Base-by-base conservation (phyloP, 805 yeast species). In the Monosporozyma aerobia region DNA sequence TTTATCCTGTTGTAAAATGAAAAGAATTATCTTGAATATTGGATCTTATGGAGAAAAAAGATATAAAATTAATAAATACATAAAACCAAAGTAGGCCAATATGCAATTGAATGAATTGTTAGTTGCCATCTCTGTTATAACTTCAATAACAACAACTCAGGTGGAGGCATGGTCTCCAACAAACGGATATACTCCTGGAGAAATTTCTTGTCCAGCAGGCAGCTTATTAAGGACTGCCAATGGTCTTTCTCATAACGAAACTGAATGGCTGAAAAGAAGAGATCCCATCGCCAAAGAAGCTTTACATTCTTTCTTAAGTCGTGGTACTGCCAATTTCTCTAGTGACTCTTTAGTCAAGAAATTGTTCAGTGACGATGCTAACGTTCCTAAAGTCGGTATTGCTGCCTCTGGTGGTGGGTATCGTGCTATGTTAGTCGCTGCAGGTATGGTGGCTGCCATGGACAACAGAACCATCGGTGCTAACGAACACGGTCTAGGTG, bases 381-480 rank as follows among this genome's bases (percentile, higher is more conserved):
- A 75, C 50, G 55, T 54, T 39, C 68, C 69, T 49, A 73, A 76
- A 49, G 71, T 85, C 49, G 90, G 81, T 4, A 58, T 78, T 30
- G 83, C 90, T 11, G 81, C 83, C 57, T 77, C 87, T 11, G 96
- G 96, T 48, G 97, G 97, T 64, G 96, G 97, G 3, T 89, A 87
- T 67, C 77, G 97, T 57, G 95, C 97, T 37, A 87, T 90, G 88
- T 71, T 89, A 47, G 70, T 75, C 51, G 96, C 95, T 3, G 96
- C 95, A 13, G 96, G 96, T 40, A 81, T 82, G 65, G 70, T 89
- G 25, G 73, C 92, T 2, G 96, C 92, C 0, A 69, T 87, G 85
- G 97, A 89, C 65, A 80, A 81, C 61, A 73, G 95, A 58, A 83
- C 94, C 2, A 68, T 61, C 10, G 77, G 76, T 52, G 76, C 81